Conservation (phyloP, 225 moss, liverwort and hornwort species). For the Pseudisothecium myosuroides region DNA sequence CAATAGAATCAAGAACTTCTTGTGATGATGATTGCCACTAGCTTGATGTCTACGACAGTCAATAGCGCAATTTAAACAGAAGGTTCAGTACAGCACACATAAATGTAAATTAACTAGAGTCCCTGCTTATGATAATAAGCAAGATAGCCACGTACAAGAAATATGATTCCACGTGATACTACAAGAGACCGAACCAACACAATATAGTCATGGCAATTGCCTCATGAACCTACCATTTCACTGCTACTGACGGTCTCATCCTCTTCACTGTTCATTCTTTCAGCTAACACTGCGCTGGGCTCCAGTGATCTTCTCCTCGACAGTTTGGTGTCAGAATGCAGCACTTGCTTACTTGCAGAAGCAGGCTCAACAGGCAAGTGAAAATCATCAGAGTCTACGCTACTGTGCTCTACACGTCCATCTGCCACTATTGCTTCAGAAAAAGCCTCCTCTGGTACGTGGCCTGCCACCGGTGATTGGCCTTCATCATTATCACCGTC, state of each 20-base stretch:
- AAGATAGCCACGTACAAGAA: not conserved
- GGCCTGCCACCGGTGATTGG: not conserved
- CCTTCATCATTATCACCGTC: not conserved
- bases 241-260: constrained; percentile 10
- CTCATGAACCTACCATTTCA: constrained; percentile 15
- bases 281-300: constrained; percentile 6
- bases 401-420: not conserved
- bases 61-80: not conserved
- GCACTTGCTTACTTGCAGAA: not conserved
- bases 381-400: not conserved
- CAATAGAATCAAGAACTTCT: not conserved
- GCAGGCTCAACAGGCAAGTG: not conserved
- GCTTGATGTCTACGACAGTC: not conserved
- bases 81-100: not conserved
- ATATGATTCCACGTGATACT: not conserved
- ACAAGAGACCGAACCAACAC: not conserved
- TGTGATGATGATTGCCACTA: not conserved
- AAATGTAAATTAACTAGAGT: not conserved
- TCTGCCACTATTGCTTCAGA: not conserved
- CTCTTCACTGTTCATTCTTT: constrained; percentile 5
- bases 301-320: constrained; percentile 6
- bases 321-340: not conserved
- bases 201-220: not conserved
- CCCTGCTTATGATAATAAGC: not conserved
- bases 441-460: not conserved